Percentiles rank a stretch among this genome's conserved stretches.
phyloP scores from a whole-genome alignment of 305 asterid genomes.

The Salvia sclarea region DNA sequence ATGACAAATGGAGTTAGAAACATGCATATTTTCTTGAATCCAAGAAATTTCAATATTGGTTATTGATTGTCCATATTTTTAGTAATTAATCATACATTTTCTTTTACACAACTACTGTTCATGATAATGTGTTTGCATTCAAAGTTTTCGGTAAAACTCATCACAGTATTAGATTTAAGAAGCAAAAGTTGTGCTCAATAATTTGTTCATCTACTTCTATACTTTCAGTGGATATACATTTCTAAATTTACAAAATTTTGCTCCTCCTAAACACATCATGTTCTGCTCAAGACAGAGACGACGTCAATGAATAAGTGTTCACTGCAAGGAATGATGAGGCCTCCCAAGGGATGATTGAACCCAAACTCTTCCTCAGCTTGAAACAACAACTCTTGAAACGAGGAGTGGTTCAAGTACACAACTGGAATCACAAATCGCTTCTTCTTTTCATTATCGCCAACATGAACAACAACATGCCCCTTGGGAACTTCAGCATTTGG shows the following conservation, averaged over 20 bases:
- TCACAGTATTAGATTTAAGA: too few relatives aligned
- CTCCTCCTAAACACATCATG: neutral
- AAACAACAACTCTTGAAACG: slow-evolving; percentile 35
- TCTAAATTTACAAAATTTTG: slow-evolving; percentile 8
- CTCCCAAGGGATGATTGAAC: slow-evolving; percentile 45
- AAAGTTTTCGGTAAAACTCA: too few relatives aligned
- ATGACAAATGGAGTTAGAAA: too few relatives aligned
- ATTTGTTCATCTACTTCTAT: too few relatives aligned
- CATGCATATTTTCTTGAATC: too few relatives aligned
- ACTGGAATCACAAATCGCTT: slow-evolving; percentile 41
- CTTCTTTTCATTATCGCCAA: slow-evolving; percentile 30
- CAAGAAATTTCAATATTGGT: too few relatives aligned
- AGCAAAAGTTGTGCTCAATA: too few relatives aligned
- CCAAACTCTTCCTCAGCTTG: slow-evolving; percentile 45
- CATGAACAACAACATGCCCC: neutral
- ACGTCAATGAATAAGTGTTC: slow-evolving; percentile 34
- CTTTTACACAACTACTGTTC: too few relatives aligned
- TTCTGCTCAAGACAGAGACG: slow-evolving; percentile 19
- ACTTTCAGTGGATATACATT: too few relatives aligned
- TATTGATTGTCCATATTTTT: too few relatives aligned
- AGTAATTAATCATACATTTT: too few relatives aligned
- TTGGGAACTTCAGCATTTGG: neutral
- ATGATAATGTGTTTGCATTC: too few relatives aligned
- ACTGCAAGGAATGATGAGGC: slow-evolving; percentile 51
- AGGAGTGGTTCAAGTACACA: slow-evolving; percentile 33